Percentiles rank a stretch among this genome's conserved stretches.
Conservation (phyloP, 805 yeast genomes). For the Candida schatavii region DNA sequence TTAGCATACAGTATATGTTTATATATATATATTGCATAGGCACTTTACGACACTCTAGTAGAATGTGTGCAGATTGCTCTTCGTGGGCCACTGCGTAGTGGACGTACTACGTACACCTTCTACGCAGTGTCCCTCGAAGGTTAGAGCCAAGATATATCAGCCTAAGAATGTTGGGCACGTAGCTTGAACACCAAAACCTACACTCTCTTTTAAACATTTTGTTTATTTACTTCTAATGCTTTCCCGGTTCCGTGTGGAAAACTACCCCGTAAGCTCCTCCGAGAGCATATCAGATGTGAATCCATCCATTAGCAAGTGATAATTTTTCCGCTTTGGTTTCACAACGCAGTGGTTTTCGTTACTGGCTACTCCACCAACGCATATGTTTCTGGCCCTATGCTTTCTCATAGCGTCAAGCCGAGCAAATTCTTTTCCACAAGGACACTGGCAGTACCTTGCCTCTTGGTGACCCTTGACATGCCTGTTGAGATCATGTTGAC, state of each 20-base stretch:
- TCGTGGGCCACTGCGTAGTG: too few relatives aligned
- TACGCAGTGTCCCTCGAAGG: too few relatives aligned
- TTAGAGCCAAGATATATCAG: too few relatives aligned
- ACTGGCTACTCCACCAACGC: constrained; percentile 63
- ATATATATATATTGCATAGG: too few relatives aligned
- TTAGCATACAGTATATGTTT: neutral
- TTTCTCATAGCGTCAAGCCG: constrained; percentile 85
- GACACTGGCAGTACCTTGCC: constrained; percentile 64
- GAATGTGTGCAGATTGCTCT: too few relatives aligned
- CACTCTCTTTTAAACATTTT: too few relatives aligned
- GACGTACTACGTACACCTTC: neutral
- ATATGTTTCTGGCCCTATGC: constrained; percentile 76
- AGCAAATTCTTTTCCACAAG: constrained; percentile 92
- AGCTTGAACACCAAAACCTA: too few relatives aligned
- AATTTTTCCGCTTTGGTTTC: constrained; percentile 19
- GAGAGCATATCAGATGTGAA: constrained; percentile 11
- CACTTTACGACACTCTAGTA: too few relatives aligned
- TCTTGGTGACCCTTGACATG: constrained; percentile 85
- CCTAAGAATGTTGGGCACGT: too few relatives aligned
- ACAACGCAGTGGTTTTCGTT: constrained; percentile 16
- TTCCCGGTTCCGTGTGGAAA: too few relatives aligned
- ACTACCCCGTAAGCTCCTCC: constrained; percentile 7
- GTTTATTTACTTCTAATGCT: too few relatives aligned
- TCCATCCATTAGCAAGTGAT: constrained; percentile 10
- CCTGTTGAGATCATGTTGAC: constrained; percentile 91